Conservation (phyloP, 352 stramenopile species). For the Globisporangium barbulae region DNA sequence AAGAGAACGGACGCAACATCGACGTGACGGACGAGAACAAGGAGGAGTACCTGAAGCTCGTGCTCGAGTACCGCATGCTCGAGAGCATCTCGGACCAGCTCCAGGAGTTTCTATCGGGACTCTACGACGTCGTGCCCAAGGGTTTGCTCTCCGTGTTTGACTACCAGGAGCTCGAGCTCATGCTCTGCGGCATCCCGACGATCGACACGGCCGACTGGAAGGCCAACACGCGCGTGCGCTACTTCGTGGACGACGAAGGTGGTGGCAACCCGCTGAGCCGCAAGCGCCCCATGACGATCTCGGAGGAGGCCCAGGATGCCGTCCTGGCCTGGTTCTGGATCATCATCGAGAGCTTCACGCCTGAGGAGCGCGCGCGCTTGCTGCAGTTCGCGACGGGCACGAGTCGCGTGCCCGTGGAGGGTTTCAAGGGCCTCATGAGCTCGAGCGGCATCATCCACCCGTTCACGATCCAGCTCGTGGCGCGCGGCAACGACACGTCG, state of each 20-base stretch:
- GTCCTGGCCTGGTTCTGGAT: constrained; percentile 78
- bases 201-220: constrained; percentile 71
- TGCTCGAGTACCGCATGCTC: constrained; percentile 78
- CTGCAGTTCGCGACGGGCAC: constrained; percentile 78
- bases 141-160: constrained; percentile 64
- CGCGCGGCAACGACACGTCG: constrained; percentile 33
- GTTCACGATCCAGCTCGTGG: constrained; percentile 80
- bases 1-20: constrained; percentile 85
- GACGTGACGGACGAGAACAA: constrained; percentile 97
- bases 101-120: constrained; percentile 56
- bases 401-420: constrained; percentile 76
- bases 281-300: constrained; percentile 17
- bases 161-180: constrained; percentile 80
- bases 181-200: constrained; percentile 66
- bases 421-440: constrained; percentile 77
- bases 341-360: constrained; percentile 46
- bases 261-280: constrained; percentile 14
- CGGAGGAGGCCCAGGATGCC: constrained; percentile 37
- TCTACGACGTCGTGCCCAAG: constrained; percentile 78
- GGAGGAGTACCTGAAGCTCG: constrained; percentile 83
- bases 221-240: constrained; percentile 54
- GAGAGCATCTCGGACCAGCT: constrained; percentile 63
- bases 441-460: constrained; percentile 74
- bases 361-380: constrained; percentile 66
- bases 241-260: constrained; percentile 46